Percentiles rank a stretch among this genome's conserved stretches.
Evolutionary conservation across 441 rosid species (phyloP).

Genomic region (Bocquillonia castaneifolia): DNA sequence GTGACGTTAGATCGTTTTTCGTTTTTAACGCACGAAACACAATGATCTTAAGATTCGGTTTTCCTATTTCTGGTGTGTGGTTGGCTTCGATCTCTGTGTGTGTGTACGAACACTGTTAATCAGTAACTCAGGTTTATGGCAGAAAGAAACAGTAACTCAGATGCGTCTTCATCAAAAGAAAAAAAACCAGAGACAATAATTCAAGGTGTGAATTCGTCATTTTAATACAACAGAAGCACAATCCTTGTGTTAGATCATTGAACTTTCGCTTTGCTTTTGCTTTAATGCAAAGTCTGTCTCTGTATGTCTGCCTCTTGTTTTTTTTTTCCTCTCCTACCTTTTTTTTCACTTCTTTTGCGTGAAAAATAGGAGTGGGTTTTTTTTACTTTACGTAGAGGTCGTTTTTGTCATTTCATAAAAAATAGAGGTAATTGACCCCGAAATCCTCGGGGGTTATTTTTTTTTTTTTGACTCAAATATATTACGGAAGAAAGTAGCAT

Average conservation of each 20-base stretch:
- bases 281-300: conserved; percentile 19
- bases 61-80: neutral
- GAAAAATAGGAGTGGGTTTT: conserved; percentile 1
- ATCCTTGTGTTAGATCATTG: conserved; percentile 24
- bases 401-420: conserved; percentile 24
- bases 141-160: conserved; percentile 26
- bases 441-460: conserved; percentile 10
- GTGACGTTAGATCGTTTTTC: conserved; percentile 9
- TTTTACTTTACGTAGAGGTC: conserved; percentile 20
- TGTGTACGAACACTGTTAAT: conserved; percentile 13
- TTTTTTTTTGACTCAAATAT: conserved; percentile 4
- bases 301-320: neutral
- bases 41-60: conserved; percentile 38
- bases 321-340: neutral
- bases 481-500: conserved; percentile 12
- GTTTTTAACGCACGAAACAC: conserved; percentile 32
- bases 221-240: neutral
- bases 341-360: neutral
- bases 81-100: too few relatives aligned
- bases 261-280: conserved; percentile 11
- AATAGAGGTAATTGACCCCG: conserved; percentile 1
- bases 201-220: conserved; percentile 27
- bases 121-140: too few relatives aligned
- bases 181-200: conserved; percentile 17
- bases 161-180: conserved; percentile 16